phyloP scores from a whole-genome alignment of 306 rosid species.

The Bauhinia variegata region DNA sequence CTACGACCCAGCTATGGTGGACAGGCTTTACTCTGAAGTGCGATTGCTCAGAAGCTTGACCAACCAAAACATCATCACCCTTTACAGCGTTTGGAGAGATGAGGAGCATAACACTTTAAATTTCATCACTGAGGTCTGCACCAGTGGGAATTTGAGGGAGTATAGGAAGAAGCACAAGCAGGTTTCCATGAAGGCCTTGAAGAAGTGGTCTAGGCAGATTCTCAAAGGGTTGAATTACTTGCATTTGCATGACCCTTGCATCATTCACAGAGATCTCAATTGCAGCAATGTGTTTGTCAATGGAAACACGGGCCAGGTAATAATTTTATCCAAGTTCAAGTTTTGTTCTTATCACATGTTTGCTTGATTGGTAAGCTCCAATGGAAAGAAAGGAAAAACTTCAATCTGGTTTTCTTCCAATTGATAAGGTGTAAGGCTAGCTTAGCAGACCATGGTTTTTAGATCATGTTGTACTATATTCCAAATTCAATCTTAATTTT shows the following conservation, averaged over 20 bases:
- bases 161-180: slow-evolving; percentile 83
- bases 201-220: slow-evolving; percentile 89
- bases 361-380: slow-evolving; percentile 25
- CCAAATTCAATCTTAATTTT: neutral
- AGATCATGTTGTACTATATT: neutral
- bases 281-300: slow-evolving; percentile 94
- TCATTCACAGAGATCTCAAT: slow-evolving; percentile 95
- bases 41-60: slow-evolving; percentile 58
- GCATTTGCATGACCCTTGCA: slow-evolving; percentile 84
- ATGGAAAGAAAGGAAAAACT: neutral
- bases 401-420: too few relatives aligned
- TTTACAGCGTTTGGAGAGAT: slow-evolving; percentile 74
- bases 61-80: slow-evolving; percentile 68
- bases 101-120: slow-evolving; percentile 47
- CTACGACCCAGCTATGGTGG: slow-evolving; percentile 70
- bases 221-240: slow-evolving; percentile 74
- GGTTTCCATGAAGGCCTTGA: slow-evolving; percentile 81
- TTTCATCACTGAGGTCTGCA: slow-evolving; percentile 93
- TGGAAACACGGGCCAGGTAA: slow-evolving; percentile 88
- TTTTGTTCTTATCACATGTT: slow-evolving; percentile 17
- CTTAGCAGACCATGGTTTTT: neutral
- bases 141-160: slow-evolving; percentile 86
- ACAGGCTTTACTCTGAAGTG: slow-evolving; percentile 80
- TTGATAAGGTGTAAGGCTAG: too few relatives aligned
- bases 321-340: neutral